A percentile compares a stretch with the other conserved stretches of the same genome.
Evolutionary conservation across 805 yeast genomes (phyloP).

Genomic region (Zygosaccharomyces bisporus): DNA sequence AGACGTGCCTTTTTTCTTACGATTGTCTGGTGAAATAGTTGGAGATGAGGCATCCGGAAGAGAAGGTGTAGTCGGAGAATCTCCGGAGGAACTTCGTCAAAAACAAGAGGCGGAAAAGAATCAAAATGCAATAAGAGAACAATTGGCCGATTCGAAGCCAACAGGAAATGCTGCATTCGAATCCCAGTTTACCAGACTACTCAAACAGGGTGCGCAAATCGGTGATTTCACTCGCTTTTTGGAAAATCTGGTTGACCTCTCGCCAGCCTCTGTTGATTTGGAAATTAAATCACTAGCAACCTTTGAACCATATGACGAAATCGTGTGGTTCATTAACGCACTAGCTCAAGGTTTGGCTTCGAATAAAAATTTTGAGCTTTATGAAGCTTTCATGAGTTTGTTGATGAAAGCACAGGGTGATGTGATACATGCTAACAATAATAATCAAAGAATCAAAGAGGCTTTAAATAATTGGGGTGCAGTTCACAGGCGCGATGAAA

Average conservation of each 20-base stretch:
- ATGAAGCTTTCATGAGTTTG: conserved; percentile 76
- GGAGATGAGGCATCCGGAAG: conserved; percentile 60
- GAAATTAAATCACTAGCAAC: conserved; percentile 79
- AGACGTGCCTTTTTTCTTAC: conserved; percentile 76
- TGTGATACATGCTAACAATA: conserved; percentile 46
- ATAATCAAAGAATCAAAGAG: conserved; percentile 39
- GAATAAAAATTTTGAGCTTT: conserved; percentile 67
- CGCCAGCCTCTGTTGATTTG: conserved; percentile 78
- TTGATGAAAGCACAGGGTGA: conserved; percentile 81
- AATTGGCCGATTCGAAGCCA: conserved; percentile 28
- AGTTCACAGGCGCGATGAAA: conserved; percentile 43
- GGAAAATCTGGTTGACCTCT: conserved; percentile 48
- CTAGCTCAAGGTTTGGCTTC: conserved; percentile 52
- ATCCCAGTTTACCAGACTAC: conserved; percentile 62
- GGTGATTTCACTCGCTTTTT: conserved; percentile 51
- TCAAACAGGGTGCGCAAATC: conserved; percentile 49
- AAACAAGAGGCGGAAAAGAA: conserved; percentile 19
- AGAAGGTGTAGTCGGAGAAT: conserved; percentile 35
- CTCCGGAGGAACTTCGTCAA: conserved; percentile 17
- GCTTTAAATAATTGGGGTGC: conserved; percentile 50
- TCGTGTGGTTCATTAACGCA: conserved; percentile 63
- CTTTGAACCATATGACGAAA: conserved; percentile 63
- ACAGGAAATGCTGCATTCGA: conserved; percentile 51
- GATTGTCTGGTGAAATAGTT: conserved; percentile 58
- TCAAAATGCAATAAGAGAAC: conserved; percentile 29